Conservation (phyloP, 441 rosid species). For the Flueggea neowawraea region DNA sequence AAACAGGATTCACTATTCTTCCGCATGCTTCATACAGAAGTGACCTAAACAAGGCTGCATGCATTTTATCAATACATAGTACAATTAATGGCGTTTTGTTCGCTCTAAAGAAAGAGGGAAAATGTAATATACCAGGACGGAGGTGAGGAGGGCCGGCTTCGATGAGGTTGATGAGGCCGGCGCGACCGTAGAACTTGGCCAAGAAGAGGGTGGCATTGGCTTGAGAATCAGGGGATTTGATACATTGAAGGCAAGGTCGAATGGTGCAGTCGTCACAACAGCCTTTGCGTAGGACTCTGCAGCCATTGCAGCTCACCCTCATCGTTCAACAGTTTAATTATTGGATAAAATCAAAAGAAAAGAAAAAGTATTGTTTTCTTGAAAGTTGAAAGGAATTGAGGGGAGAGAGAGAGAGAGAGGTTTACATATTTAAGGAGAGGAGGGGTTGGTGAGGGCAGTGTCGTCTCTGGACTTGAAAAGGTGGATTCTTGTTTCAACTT, state of each 20-base stretch:
- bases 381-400: neutral
- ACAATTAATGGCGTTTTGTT: neutral
- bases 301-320: constrained; percentile 65
- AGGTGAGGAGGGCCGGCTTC: constrained; percentile 38
- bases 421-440: neutral
- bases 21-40: constrained; percentile 62
- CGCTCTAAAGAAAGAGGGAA: neutral
- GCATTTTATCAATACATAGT: neutral
- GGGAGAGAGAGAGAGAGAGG: no score
- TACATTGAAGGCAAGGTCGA: no score
- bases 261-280: constrained; percentile 43
- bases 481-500: no score
- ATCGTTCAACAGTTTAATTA: constrained; percentile 4
- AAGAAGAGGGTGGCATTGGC: constrained; percentile 57
- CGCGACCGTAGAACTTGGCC: constrained; percentile 65
- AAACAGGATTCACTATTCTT: constrained; percentile 45
- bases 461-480: neutral
- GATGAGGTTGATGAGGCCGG: constrained; percentile 52
- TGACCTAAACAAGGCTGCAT: constrained; percentile 48
- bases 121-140: constrained; percentile 37
- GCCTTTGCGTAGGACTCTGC: constrained; percentile 56
- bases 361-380: no score
- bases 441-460: constrained; percentile 3
- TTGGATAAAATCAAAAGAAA: neutral
- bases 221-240: no score